Percentiles rank a stretch among this genome's conserved stretches.
Evolutionary conservation across 352 stramenopile genomes (phyloP).

Genomic region (Globisporangium alternatum): DNA sequence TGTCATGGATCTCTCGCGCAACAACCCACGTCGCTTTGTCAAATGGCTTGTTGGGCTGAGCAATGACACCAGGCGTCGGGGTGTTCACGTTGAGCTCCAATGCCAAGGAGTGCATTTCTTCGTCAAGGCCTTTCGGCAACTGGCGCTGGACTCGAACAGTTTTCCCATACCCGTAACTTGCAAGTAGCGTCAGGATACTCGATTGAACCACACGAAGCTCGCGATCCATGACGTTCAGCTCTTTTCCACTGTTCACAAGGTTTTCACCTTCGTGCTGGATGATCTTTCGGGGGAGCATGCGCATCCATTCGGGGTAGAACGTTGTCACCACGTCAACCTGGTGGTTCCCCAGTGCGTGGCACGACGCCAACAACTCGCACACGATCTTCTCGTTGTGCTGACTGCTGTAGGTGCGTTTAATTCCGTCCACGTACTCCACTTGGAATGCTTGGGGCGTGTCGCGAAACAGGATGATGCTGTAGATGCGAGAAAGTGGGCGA

Average conservation of each 20-base stretch:
- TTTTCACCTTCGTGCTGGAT: slow-evolving; percentile 66
- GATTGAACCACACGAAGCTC: slow-evolving; percentile 68
- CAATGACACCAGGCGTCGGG: slow-evolving; percentile 61
- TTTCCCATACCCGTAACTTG: slow-evolving; percentile 56
- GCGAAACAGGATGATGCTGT: slow-evolving; percentile 62
- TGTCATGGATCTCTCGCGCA: slow-evolving; percentile 66
- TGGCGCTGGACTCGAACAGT: slow-evolving; percentile 59
- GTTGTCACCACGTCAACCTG: slow-evolving; percentile 61
- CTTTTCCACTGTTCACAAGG: slow-evolving; percentile 30
- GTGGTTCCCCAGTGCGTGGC: slow-evolving; percentile 64
- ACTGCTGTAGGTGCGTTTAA: slow-evolving; percentile 68
- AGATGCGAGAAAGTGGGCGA: slow-evolving; percentile 67
- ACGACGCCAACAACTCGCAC: slow-evolving; percentile 69
- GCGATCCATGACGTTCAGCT: slow-evolving; percentile 57
- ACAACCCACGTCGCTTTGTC: slow-evolving; percentile 69
- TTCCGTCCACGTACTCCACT: slow-evolving; percentile 70
- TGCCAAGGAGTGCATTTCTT: slow-evolving; percentile 71
- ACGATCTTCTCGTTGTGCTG: slow-evolving; percentile 72
- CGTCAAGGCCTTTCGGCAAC: slow-evolving; percentile 60
- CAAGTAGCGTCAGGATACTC: slow-evolving; percentile 60
- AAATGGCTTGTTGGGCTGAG: slow-evolving; percentile 74
- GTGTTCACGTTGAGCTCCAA: slow-evolving; percentile 82
- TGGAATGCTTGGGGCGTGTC: slow-evolving; percentile 66
- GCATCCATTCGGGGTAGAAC: slow-evolving; percentile 45
- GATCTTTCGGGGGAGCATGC: slow-evolving; percentile 74